Percentiles rank a stretch among this genome's conserved stretches.
phyloP scores from a whole-genome alignment of 2,329 filamentous ascomycete genomes.

The Myriosclerotinia duriaeana region DNA sequence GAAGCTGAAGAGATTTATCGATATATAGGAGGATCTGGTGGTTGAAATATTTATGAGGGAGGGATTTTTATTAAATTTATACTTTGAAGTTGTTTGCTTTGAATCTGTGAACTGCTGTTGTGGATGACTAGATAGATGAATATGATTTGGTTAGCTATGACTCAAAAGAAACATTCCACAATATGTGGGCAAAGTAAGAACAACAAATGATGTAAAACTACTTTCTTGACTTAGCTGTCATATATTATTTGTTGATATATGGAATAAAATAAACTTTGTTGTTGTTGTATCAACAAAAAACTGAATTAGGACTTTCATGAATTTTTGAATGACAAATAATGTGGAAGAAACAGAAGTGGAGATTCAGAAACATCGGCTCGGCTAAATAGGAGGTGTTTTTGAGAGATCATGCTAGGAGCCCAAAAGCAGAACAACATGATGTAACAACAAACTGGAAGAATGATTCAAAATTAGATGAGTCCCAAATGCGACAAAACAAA shows the following conservation, averaged over 20 bases:
- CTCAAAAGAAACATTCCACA: neutral
- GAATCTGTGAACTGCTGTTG: neutral
- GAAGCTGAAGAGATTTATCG: neutral
- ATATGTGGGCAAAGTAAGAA: neutral
- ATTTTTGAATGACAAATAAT: neutral
- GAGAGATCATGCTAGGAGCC: neutral
- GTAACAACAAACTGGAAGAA: neutral
- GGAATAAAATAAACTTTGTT: too few species aligned
- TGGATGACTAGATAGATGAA: neutral
- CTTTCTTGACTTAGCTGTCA: too few species aligned
- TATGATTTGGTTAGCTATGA: neutral
- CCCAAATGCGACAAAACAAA: too few species aligned
- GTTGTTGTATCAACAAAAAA: too few species aligned
- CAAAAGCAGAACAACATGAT: neutral
- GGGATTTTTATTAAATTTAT: neutral
- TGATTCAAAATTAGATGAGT: too few species aligned
- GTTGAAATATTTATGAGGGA: too few species aligned
- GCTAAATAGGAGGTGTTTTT: slow-evolving; percentile 7
- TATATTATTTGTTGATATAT: too few species aligned
- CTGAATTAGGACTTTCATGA: too few species aligned
- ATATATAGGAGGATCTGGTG: neutral
- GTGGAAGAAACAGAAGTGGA: neutral
- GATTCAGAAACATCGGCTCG: neutral
- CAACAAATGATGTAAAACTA: neutral
- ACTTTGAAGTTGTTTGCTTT: neutral